These are phyloP conservation scores for Heterococcus sp. DNA, from an alignment of 108 stramenopile species.

Conservation along the genomic window DNA sequence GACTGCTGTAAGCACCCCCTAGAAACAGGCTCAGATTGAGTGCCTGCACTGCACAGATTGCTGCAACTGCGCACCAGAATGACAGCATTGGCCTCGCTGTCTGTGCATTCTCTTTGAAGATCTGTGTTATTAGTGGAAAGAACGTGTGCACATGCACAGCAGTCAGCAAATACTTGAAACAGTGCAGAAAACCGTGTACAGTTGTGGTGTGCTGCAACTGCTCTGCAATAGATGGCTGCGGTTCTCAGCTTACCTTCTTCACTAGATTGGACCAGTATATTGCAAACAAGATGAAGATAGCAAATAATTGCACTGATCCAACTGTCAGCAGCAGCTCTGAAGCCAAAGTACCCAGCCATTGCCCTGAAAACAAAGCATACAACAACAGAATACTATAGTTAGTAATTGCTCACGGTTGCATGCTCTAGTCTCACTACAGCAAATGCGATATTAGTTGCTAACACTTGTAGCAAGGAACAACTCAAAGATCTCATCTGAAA, in stretches of 20 bases:
- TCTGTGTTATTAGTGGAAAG: conserved; percentile 2
- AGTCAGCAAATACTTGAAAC: neutral
- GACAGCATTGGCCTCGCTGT: conserved; percentile 75
- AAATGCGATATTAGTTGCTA: neutral
- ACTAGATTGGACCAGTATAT: conserved; percentile 96
- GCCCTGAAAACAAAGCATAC: conserved; percentile 45
- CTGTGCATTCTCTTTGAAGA: conserved; percentile 38
- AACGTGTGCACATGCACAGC: neutral
- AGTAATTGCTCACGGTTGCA: neutral
- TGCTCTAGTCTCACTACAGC: neutral
- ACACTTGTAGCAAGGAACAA: neutral
- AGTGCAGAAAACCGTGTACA: no score
- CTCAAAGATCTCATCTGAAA: neutral
- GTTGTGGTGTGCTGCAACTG: no score
- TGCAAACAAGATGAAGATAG: conserved; percentile 88
- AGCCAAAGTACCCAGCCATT: conserved; percentile 77
- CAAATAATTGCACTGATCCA: conserved; percentile 81
- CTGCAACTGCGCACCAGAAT: conserved; percentile 70
- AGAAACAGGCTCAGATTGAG: conserved; percentile 77
- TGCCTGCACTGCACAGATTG: conserved; percentile 64
- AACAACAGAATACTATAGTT: neutral
- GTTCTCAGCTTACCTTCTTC: conserved; percentile 90
- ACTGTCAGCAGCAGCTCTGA: conserved; percentile 72
- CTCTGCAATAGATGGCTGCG: no score
- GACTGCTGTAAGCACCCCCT: conserved; percentile 71